A percentile compares a stretch with the other conserved stretches of the same genome.
phyloP scores from a whole-genome alignment of 495 filamentous ascomycete species.

The Antarctomyces pellizariae region DNA sequence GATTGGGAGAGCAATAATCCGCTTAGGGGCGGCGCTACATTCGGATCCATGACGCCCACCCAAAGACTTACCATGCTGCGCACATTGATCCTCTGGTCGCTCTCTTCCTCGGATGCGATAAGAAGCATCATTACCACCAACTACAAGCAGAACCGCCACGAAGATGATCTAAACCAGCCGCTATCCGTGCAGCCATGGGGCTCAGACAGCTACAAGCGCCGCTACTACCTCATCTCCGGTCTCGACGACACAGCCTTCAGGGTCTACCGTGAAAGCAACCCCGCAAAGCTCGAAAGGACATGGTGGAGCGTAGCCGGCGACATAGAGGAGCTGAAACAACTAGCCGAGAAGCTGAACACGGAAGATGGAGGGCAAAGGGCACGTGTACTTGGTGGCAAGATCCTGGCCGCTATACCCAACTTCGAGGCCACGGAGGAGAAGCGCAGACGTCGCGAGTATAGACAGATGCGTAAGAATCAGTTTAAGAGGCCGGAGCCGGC shows the following conservation, averaged over 20 bases:
- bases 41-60: constrained; percentile 52
- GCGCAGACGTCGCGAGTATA: constrained; percentile 80
- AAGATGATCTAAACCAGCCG: constrained; percentile 82
- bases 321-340: constrained; percentile 60
- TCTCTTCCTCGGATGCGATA: constrained; percentile 73
- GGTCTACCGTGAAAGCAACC: constrained; percentile 87
- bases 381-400: constrained; percentile 49
- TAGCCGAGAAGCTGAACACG: constrained; percentile 48
- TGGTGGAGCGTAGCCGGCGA: constrained; percentile 86
- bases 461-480: constrained; percentile 59
- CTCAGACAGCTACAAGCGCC: constrained; percentile 65
- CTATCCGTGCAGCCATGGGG: constrained; percentile 93
- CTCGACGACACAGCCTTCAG: constrained; percentile 84
- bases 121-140: constrained; percentile 58
- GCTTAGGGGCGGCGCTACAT: constrained; percentile 50
- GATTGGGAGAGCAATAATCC: constrained; percentile 76
- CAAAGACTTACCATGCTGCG: constrained; percentile 62
- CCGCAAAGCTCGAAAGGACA: constrained; percentile 44
- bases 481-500: constrained; percentile 76
- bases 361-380: constrained; percentile 62
- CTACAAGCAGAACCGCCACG: constrained; percentile 75
- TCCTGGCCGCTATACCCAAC: constrained; percentile 62
- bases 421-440: constrained; percentile 95
- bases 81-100: constrained; percentile 65
- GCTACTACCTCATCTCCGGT: constrained; percentile 86